phyloP scores from a whole-genome alignment of 2,329 filamentous ascomycete species.

The Hypoxylon sp. region DNA sequence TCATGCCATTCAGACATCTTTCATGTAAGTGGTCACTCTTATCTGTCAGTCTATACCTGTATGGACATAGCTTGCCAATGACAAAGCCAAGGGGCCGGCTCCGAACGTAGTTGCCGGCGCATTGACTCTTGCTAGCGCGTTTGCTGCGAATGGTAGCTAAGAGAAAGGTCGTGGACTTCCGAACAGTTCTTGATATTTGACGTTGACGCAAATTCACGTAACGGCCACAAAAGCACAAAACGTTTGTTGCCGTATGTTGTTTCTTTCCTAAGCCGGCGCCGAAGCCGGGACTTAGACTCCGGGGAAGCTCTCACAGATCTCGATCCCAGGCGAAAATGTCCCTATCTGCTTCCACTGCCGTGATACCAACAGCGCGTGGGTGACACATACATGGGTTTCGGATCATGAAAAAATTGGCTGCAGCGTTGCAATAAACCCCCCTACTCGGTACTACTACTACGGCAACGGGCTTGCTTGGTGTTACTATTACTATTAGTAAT shows the following conservation, averaged over 20 bases:
- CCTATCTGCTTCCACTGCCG: constrained; percentile 11
- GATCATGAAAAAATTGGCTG: constrained; percentile 14
- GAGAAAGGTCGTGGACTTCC: background rate
- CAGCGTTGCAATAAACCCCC: constrained; percentile 12
- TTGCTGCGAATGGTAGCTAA: constrained; percentile 4
- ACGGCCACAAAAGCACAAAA: constrained; percentile 19
- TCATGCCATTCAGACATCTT: constrained; percentile 26
- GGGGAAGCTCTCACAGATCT: constrained; percentile 41
- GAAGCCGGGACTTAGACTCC: constrained; percentile 4
- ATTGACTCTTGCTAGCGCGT: constrained; percentile 25
- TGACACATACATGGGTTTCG: constrained; percentile 31
- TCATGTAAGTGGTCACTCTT: background rate
- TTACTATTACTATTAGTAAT: background rate
- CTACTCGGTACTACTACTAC: constrained; percentile 19
- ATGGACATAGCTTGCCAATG: background rate
- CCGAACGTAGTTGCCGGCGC: background rate
- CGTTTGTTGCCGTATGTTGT: constrained; percentile 2
- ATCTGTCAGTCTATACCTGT: background rate
- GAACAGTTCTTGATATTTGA: background rate
- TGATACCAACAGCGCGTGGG: constrained; percentile 28
- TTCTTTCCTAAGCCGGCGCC: background rate
- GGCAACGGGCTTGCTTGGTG: background rate
- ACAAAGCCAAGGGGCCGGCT: background rate
- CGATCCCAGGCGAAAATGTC: constrained; percentile 34
- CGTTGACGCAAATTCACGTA: constrained; percentile 25